Percentiles rank a stretch among this genome's conserved stretches.
Evolutionary conservation across 2,329 filamentous ascomycete genomes (phyloP).

Genomic region (Incumbomyces delicatus): DNA sequence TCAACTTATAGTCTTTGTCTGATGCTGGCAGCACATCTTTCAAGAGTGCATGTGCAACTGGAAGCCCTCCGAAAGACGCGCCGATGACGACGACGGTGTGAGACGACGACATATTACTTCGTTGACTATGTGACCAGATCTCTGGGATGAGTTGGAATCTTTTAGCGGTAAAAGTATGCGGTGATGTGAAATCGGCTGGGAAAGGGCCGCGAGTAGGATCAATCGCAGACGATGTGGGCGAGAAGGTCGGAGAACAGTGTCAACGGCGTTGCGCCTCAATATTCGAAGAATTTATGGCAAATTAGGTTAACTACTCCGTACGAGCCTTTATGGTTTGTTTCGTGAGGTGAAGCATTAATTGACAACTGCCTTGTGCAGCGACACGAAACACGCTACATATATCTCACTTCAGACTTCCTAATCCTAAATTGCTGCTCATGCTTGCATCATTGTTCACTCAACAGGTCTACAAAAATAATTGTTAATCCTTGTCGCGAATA

Average conservation of each 20-base stretch:
- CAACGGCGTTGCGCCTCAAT: background rate
- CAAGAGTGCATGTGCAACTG: constrained; percentile 30
- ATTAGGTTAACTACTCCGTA: background rate
- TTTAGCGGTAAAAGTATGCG: background rate
- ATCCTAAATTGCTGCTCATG: background rate
- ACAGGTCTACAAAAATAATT: background rate
- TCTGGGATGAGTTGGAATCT: background rate
- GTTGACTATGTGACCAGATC: background rate
- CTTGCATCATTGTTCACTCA: background rate
- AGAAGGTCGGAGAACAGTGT: constrained; percentile 1
- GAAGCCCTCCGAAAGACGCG: constrained; percentile 28
- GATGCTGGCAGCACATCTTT: constrained; percentile 23
- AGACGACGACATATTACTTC: background rate
- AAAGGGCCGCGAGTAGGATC: background rate
- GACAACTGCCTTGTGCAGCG: too few species aligned
- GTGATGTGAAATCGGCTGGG: background rate
- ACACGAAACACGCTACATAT: background rate
- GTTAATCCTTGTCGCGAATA: background rate
- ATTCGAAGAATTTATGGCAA: background rate
- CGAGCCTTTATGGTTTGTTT: background rate
- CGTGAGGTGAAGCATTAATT: too few species aligned
- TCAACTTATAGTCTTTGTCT: constrained; percentile 39
- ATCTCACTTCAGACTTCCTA: background rate
- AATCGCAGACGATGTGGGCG: constrained; percentile 2
- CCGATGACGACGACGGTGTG: constrained; percentile 29